A percentile compares a stretch with the other conserved stretches of the same genome.
Evolutionary conservation across 1,284 basidiomycete genomes (phyloP).

Genomic region (Filobasidium uniguttulatum): DNA sequence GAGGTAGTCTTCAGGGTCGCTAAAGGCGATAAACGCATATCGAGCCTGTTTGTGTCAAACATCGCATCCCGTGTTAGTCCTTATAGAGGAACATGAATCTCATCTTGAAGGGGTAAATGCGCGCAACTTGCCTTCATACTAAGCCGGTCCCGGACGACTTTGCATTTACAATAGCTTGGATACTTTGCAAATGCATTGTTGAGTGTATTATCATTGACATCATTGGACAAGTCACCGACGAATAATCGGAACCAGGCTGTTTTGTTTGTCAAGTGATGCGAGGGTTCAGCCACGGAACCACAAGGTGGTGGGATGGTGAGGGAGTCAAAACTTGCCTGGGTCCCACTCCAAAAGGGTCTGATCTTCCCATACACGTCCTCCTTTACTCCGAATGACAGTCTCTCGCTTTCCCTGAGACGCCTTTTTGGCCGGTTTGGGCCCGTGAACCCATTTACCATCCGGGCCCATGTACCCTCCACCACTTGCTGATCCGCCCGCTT

Average conservation of each 20-base stretch:
- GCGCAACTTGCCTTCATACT: constrained; percentile 58
- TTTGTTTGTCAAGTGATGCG: too few relatives aligned
- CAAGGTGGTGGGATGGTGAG: neutral
- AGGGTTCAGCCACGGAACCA: neutral
- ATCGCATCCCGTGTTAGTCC: neutral
- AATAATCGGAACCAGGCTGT: constrained; percentile 94
- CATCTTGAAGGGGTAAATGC: neutral
- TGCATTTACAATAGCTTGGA: constrained; percentile 79
- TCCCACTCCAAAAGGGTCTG: constrained; percentile 96
- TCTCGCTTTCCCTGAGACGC: constrained; percentile 55
- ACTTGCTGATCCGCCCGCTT: neutral
- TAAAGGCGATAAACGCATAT: constrained; percentile 94
- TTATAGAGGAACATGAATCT: neutral
- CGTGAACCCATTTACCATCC: constrained; percentile 8
- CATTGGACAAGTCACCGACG: constrained; percentile 95
- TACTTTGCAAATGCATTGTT: constrained; percentile 87
- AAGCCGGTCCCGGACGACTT: constrained; percentile 81
- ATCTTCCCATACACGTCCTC: constrained; percentile 95
- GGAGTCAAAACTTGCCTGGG: constrained; percentile 51
- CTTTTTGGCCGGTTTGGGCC: constrained; percentile 14
- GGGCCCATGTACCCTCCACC: constrained; percentile 1
- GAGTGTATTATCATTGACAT: constrained; percentile 88
- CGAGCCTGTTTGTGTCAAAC: constrained; percentile 51
- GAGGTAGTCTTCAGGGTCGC: constrained; percentile 95
- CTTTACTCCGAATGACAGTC: constrained; percentile 88